Evolutionary conservation across 2,329 filamentous ascomycete genomes (phyloP).

Genomic region (Blumeria graminis): DNA sequence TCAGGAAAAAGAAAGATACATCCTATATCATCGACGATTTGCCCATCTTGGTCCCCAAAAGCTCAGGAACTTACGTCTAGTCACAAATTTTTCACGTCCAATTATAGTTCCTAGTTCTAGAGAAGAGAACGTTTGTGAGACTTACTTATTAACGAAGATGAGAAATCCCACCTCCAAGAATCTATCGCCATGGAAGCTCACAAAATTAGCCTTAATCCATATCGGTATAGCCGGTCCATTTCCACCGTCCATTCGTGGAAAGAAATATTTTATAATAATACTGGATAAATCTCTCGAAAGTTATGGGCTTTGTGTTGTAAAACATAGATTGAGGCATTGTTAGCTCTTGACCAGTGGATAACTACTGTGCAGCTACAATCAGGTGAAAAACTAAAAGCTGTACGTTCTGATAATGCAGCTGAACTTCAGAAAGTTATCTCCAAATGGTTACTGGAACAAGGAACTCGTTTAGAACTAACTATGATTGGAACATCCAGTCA

Average conservation of each 20-base stretch:
- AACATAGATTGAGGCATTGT: not conserved
- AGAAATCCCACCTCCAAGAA: not conserved
- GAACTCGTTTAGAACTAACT: too few relatives aligned
- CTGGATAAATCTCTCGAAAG: not conserved
- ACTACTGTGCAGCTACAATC: not conserved
- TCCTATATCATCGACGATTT: not conserved
- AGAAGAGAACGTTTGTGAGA: not conserved
- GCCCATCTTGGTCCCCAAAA: not conserved
- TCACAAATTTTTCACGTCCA: not conserved
- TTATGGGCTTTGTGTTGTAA: not conserved
- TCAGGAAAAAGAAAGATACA: not conserved
- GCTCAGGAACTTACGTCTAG: not conserved
- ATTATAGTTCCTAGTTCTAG: not conserved
- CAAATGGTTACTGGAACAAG: too few relatives aligned
- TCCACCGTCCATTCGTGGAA: too few relatives aligned
- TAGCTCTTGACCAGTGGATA: not conserved
- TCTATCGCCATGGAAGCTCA: not conserved
- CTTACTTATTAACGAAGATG: not conserved
- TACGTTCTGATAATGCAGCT: not conserved
- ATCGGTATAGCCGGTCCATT: not conserved
- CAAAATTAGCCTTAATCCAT: not conserved
- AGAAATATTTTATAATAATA: not conserved
- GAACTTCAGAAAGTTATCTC: too few relatives aligned
- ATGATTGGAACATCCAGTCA: too few relatives aligned
- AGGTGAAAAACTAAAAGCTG: not conserved